These are phyloP conservation scores for Gardenia jasminoides DNA, from an alignment of 257 asterid genomes.

Conservation along the genomic window DNA sequence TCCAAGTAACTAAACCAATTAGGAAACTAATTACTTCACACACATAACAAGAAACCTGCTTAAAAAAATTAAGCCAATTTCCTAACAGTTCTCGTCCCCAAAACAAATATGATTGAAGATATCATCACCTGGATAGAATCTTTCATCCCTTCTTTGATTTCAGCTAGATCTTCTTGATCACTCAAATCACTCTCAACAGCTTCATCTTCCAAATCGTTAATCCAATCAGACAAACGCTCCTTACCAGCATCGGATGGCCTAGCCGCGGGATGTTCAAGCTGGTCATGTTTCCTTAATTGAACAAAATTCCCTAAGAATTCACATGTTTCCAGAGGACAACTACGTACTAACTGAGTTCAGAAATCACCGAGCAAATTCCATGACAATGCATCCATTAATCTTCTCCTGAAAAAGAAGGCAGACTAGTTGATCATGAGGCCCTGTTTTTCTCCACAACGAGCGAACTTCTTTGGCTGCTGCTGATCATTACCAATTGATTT, in stretches of 20 bases:
- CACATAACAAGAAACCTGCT: no score
- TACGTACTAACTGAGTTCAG: slow-evolving; percentile 57
- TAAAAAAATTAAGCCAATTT: no score
- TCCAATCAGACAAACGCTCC: slow-evolving; percentile 55
- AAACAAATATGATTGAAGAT: background rate
- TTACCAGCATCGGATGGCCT: slow-evolving; percentile 60
- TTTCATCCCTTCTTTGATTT: background rate
- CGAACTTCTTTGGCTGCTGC: background rate
- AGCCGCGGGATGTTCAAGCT: slow-evolving; percentile 48
- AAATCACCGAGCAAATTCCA: slow-evolving; percentile 44
- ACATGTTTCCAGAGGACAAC: slow-evolving; percentile 68
- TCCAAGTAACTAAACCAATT: no score
- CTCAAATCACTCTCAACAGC: background rate
- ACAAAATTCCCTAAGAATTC: slow-evolving; percentile 49
- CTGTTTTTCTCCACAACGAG: background rate
- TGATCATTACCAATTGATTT: background rate
- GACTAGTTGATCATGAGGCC: slow-evolving; percentile 17
- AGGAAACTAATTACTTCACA: no score
- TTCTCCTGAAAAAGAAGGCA: slow-evolving; percentile 84
- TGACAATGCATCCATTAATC: slow-evolving; percentile 45
- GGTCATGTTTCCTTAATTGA: slow-evolving; percentile 78
- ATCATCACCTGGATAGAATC: background rate
- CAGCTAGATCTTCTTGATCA: background rate
- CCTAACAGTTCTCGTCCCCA: background rate
- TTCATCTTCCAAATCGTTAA: slow-evolving; percentile 26